Base-by-base conservation (phyloP, 352 stramenopile genomes). In the Phytophthora syringae region DNA sequence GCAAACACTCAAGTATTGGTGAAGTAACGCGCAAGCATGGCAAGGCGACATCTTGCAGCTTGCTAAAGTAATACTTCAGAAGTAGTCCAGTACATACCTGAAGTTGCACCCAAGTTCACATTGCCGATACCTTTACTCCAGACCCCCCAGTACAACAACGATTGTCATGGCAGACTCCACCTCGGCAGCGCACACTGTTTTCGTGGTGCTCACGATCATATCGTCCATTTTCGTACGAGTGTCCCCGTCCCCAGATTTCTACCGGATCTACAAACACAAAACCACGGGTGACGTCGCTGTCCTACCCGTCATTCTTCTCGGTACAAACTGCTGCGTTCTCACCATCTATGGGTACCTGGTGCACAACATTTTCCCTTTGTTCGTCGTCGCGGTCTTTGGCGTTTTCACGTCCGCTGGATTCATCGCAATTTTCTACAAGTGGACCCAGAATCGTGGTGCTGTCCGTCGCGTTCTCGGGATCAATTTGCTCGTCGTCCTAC, bases 381-480 rank as follows among this genome's bases (percentile, higher is more conserved):
- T 80, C 24, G 52, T 60, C 20, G 72, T 67, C 15, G 68, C 67
- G 42, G 34, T 66, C 15, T 49, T 78, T 10, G 75, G 75, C 3
- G 60, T 52, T 18, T 21, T 67, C 15, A 64, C 72, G 1, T 72
- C 52, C 32, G 52, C 72, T 25, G 27, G 27, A 36, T 84, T 78
- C 57, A 69, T 77, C 32, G 60, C 39, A 11, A 40, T 80, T 40
- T 84, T 76, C 56, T 74, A 69, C 40, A 60, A 51, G 16, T 79
- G 71, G 42, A 78, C 65, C 22, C 57, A 54, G 22, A 60, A 74
- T 7, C 70, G 65, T 24, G 21, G 20, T 5, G 27, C 59, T 27
- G 67, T 82, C 3, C 28, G 76, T 50, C 68, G 69, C 39, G 36
- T 60, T 13, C 60, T 47, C 11, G 21, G 32, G 1, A 13, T 58